Percentiles rank a stretch among this genome's conserved stretches.
These are phyloP conservation scores for Cicer pinnatifidum DNA, from an alignment of 306 rosid species.

Conservation along the genomic window DNA sequence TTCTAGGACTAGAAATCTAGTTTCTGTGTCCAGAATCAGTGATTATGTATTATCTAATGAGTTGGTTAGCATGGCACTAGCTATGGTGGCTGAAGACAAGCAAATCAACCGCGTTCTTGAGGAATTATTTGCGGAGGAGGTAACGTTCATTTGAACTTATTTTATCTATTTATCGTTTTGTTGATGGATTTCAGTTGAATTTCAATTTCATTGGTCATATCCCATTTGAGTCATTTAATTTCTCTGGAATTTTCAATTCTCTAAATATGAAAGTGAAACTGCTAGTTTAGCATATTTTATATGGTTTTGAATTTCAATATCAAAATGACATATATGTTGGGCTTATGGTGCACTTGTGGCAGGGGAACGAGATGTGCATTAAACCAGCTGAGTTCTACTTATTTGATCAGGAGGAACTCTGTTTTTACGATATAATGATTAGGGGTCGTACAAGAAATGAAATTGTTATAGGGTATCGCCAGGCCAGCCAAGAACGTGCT, in stretches of 20 bases:
- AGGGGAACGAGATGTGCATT: slow-evolving; percentile 95
- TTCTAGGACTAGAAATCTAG: slow-evolving; percentile 96
- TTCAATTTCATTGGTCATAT: slow-evolving; percentile 30
- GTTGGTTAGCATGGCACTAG: slow-evolving; percentile 96
- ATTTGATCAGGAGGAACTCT: slow-evolving; percentile 86
- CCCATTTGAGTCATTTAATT: slow-evolving; percentile 1
- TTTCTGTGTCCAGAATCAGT: slow-evolving; percentile 96
- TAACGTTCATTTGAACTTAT: slow-evolving; percentile 33
- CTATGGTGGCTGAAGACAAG: slow-evolving; percentile 99
- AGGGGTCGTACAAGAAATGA: slow-evolving; percentile 86
- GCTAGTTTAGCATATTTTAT: slow-evolving; percentile 22
- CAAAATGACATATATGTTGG: slow-evolving; percentile 3
- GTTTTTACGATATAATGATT: slow-evolving; percentile 84
- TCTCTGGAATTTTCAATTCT: slow-evolving; percentile 17
- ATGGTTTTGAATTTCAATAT: slow-evolving; percentile 20
- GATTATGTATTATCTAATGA: slow-evolving; percentile 95
- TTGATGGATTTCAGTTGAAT: slow-evolving; percentile 28
- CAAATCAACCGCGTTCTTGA: slow-evolving; percentile 97
- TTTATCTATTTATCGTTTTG: slow-evolving; percentile 8
- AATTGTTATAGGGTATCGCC: slow-evolving; percentile 84
- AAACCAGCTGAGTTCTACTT: slow-evolving; percentile 92
- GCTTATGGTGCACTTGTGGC: slow-evolving; percentile 43
- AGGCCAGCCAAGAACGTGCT: slow-evolving; percentile 71
- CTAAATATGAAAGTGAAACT: slow-evolving; percentile 4
- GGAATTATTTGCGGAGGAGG: slow-evolving; percentile 97